Percentiles rank a stretch among this genome's conserved stretches.
Conservation (phyloP, 805 yeast species). For the Candida sakaeoensis region DNA sequence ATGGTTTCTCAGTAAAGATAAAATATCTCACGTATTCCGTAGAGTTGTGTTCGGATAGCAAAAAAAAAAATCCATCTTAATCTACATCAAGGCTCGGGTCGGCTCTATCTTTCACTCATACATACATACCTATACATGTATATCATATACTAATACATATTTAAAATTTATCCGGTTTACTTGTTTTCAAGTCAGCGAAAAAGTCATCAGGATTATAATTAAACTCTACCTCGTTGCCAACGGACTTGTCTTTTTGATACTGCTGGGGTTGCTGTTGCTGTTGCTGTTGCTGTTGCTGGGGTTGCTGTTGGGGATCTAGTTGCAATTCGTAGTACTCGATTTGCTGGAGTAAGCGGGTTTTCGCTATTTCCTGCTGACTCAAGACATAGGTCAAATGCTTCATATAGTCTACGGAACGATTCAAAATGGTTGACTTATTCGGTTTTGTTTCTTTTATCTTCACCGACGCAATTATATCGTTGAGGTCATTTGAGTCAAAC, state of each 20-base stretch:
- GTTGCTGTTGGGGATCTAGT: conserved; percentile 2
- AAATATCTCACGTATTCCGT: too few relatives aligned
- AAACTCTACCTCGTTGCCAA: not conserved
- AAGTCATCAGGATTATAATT: conserved; percentile 11
- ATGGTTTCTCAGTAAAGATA: too few relatives aligned
- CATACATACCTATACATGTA: too few relatives aligned
- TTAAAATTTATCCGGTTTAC: conserved; percentile 4
- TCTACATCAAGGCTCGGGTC: too few relatives aligned
- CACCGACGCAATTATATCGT: conserved; percentile 35
- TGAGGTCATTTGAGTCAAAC: conserved; percentile 28
- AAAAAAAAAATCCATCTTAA: too few relatives aligned
- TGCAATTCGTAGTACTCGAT: conserved; percentile 4
- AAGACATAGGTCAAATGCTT: conserved; percentile 60
- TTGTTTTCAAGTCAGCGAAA: conserved; percentile 7
- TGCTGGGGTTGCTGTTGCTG: not conserved
- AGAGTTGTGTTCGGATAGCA: too few relatives aligned
- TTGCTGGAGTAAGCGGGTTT: conserved; percentile 14
- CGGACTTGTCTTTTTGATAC: not conserved
- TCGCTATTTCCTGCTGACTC: conserved; percentile 49
- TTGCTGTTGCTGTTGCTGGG: too few relatives aligned
- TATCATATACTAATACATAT: not conserved
- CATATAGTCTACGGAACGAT: conserved; percentile 78
- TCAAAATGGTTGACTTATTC: conserved; percentile 74
- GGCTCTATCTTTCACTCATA: too few relatives aligned
- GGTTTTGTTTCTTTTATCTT: conserved; percentile 68